These are phyloP conservation scores for Crithidia expoeki DNA, from an alignment of 208 protist species.

Conservation along the genomic window DNA sequence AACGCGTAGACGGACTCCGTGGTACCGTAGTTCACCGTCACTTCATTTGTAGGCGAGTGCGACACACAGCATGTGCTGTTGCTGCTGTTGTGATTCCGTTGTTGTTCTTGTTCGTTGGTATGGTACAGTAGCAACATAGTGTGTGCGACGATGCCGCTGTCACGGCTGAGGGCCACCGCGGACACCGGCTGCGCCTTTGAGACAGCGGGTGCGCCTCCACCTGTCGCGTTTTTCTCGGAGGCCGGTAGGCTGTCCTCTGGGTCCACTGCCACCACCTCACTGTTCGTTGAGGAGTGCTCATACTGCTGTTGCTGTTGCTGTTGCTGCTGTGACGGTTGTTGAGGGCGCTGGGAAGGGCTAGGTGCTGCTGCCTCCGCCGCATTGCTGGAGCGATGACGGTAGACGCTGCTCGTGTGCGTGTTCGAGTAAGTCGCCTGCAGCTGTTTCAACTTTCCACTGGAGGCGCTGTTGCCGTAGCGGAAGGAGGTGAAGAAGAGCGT, in stretches of 20 bases:
- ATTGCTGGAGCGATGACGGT: neutral
- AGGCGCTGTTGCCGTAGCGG: constrained; percentile 9
- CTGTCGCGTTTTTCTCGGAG: neutral
- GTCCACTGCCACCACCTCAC: neutral
- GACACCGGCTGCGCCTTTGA: constrained; percentile 4
- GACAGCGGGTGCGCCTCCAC: no score
- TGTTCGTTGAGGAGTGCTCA: neutral
- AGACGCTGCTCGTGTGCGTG: neutral
- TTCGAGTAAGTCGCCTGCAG: constrained; percentile 1
- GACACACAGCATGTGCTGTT: neutral
- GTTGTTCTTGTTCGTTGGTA: neutral
- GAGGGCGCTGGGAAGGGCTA: neutral
- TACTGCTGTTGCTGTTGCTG: neutral
- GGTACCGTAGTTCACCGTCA: constrained; percentile 16
- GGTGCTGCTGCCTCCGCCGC: neutral
- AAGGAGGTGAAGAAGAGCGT: constrained; percentile 24
- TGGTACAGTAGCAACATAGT: constrained; percentile 20
- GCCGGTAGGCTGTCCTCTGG: neutral
- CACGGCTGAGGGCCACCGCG: constrained; percentile 5
- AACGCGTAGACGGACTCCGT: constrained; percentile 20
- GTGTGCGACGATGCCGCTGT: constrained; percentile 29
- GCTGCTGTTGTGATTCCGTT: neutral
- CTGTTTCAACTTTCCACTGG: constrained; percentile 6
- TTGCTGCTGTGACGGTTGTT: neutral
- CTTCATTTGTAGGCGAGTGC: constrained; percentile 8